Base-by-base conservation (phyloP, 2,329 filamentous ascomycete genomes). In the Stachybotrys chartarum region DNA sequence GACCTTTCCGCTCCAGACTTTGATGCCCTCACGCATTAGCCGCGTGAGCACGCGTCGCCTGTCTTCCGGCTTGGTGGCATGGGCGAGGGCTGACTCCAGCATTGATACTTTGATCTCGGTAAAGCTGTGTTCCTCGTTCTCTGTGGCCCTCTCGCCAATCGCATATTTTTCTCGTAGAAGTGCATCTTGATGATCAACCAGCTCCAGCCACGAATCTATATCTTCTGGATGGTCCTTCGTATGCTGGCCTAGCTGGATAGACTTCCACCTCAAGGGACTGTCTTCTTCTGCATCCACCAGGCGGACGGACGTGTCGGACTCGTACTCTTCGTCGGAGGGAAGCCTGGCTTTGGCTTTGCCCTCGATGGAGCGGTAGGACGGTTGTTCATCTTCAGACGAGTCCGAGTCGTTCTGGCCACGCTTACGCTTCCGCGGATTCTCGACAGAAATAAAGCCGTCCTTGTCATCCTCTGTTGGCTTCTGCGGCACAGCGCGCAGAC, bases 31-130 rank as follows among this genome's bases (percentile, higher is more conserved):
- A 7, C 80, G 77, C 78, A 97, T 86, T 55, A 91, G 76, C 5
- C 82, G 84, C 10, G 88, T 69, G 7, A 91, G 68, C 1, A 97
- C 75, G 8, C 71, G 73, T 57, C 88, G 81, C 16, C 81, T 79
- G 47, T 79, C 78, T 42, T 73, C 62, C 1, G 74, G 70, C 1
- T 68, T 67, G 4, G 61, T 60, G 6, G 82, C 76, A 50, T 86
- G 81, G 11, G 76, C 72, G 7, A 96, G 69, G 0, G 92, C 92
- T 58, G 90, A 85, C 60, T 93, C 84, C 57, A 92, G 89, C 58
- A 96, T 83, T 2, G 87, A 84, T 3, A 96, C 73, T 60, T 90
- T 93, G 55, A 96, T 84, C 59, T 94, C 87, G 4, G 90, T 85
- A 54, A 90, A 82, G 58, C 87, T 87, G 58, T 79, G 80, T 52